A percentile compares a stretch with the other conserved stretches of the same genome.
Evolutionary conservation across 495 filamentous ascomycete species (phyloP).

Genomic region (Sordaria brevicollis): DNA sequence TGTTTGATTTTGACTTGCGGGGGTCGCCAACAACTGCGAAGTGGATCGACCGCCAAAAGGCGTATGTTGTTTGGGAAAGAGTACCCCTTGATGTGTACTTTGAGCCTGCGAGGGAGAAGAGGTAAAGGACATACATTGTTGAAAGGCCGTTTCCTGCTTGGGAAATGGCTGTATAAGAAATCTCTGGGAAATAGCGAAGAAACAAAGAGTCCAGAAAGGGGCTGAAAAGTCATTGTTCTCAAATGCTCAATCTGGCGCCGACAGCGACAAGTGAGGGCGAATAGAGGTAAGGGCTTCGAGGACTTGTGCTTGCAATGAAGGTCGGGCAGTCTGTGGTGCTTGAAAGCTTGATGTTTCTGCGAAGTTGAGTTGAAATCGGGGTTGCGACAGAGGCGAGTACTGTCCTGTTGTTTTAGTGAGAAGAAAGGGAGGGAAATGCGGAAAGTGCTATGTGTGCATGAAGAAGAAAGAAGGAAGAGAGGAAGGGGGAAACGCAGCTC

Average conservation of each 20-base stretch:
- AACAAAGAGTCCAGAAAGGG: neutral
- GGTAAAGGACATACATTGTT: neutral
- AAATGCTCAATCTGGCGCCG: neutral
- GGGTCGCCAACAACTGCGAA: constrained; percentile 10
- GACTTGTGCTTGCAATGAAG: neutral
- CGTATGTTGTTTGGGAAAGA: constrained; percentile 29
- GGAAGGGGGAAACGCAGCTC: neutral
- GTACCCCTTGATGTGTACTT: constrained; percentile 19
- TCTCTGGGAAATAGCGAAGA: neutral
- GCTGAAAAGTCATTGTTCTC: neutral
- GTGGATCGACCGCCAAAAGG: constrained; percentile 22
- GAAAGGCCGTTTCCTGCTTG: neutral
- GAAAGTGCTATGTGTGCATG: neutral
- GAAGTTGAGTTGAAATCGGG: neutral
- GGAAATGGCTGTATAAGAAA: neutral
- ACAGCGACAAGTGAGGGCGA: neutral
- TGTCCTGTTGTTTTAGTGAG: neutral
- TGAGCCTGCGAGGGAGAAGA: constrained; percentile 10
- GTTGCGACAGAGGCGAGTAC: neutral
- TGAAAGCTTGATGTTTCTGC: neutral
- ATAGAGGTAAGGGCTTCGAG: neutral
- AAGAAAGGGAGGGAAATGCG: neutral
- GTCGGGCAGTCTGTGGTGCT: neutral
- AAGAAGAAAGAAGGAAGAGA: neutral
- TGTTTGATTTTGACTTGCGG: constrained; percentile 30